These are phyloP conservation scores for Oropetium thomaeum DNA, from an alignment of 176 grass and related monocot species.

Conservation along the genomic window DNA sequence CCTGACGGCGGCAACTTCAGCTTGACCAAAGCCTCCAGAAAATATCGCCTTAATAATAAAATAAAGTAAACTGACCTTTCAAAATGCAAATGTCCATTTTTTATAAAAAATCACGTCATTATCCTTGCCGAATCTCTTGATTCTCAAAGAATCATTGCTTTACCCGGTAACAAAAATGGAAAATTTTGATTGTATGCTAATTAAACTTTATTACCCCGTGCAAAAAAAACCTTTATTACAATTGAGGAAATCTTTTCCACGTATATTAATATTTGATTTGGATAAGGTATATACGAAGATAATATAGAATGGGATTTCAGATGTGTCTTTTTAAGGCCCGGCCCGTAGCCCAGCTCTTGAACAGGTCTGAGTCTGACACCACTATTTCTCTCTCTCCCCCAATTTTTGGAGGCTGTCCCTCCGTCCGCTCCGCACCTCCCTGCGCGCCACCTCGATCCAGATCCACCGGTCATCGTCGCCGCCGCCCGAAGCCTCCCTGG, in stretches of 20 bases:
- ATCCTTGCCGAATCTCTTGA: neutral
- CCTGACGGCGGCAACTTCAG: neutral
- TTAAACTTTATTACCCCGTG: no score
- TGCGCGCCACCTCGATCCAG: conserved; percentile 15
- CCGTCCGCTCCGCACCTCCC: neutral
- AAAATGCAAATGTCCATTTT: no score
- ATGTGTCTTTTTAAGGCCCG: conserved; percentile 20
- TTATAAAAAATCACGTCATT: neutral
- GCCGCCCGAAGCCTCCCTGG: neutral
- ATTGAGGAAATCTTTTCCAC: neutral
- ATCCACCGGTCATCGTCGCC: neutral
- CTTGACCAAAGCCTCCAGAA: neutral
- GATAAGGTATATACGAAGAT: neutral
- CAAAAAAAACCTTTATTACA: no score
- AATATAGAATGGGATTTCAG: neutral
- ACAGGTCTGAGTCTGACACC: neutral
- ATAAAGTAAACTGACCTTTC: no score
- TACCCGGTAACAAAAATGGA: neutral
- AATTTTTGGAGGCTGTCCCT: neutral
- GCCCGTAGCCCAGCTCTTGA: neutral
- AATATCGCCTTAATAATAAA: neutral
- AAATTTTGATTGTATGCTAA: neutral
- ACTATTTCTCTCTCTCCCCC: conserved; percentile 1
- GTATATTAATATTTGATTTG: neutral
- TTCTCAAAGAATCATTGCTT: neutral